Conservation (phyloP, 2,329 filamentous ascomycete genomes). For the Colletotrichum viniferum region DNA sequence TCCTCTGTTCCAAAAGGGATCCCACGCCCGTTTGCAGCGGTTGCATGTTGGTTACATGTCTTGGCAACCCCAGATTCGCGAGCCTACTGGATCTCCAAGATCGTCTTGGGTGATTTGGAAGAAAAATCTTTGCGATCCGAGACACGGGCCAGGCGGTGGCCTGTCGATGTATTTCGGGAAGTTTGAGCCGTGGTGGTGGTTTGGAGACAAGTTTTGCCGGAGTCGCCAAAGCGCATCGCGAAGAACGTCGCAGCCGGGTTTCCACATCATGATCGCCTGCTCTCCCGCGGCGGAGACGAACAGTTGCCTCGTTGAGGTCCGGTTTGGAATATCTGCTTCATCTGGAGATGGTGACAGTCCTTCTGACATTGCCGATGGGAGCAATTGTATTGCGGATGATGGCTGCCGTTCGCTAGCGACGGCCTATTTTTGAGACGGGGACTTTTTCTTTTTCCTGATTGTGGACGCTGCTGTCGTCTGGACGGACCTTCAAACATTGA, state of each 20-base stretch:
- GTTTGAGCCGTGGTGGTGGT: not conserved
- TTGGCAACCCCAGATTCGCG: constrained; percentile 10
- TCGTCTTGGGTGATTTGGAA: not conserved
- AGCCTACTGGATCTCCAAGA: not conserved
- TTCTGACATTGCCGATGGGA: not conserved
- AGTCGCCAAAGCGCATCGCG: not conserved
- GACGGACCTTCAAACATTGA: not conserved
- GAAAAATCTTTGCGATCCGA: not conserved
- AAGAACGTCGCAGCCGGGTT: not conserved
- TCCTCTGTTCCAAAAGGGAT: not conserved
- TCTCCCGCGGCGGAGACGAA: not conserved
- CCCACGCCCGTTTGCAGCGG: not conserved
- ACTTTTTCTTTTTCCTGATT: not conserved
- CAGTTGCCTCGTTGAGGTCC: not conserved
- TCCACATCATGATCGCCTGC: not conserved
- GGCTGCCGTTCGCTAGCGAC: not conserved
- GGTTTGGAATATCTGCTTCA: not conserved
- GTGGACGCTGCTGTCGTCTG: not conserved
- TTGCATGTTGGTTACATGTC: constrained; percentile 3
- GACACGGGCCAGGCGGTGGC: not conserved
- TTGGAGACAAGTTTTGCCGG: not conserved
- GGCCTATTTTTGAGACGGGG: not conserved
- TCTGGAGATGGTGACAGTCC: not conserved
- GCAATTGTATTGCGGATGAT: not conserved
- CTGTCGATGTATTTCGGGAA: not conserved